Percentiles rank a stretch among this genome's conserved stretches.
These are phyloP conservation scores for Actinidia polygama DNA, from an alignment of 179 eudicot species.

Conservation along the genomic window DNA sequence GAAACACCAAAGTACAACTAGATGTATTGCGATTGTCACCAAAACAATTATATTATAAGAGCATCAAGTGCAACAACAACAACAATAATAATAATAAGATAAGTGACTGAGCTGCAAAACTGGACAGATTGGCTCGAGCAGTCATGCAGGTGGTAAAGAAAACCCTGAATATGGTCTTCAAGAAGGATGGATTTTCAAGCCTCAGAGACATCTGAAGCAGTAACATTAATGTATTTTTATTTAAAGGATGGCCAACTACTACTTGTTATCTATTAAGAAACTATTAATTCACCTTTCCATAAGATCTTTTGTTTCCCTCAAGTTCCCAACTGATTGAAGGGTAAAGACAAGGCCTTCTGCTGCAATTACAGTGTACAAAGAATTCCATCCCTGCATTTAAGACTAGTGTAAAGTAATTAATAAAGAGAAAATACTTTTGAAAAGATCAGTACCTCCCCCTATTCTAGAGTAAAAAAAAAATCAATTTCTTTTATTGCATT, in stretches of 20 bases:
- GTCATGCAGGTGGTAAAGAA: slow-evolving; percentile 10
- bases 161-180: slow-evolving; percentile 83
- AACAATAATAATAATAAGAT: background rate
- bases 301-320: slow-evolving; percentile 72
- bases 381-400: slow-evolving; percentile 76
- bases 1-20: background rate
- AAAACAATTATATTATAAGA: background rate
- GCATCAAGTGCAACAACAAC: background rate
- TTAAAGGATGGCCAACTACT: slow-evolving; percentile 1
- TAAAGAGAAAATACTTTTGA: background rate
- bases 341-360: slow-evolving; percentile 82
- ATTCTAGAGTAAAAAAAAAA: background rate
- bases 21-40: background rate
- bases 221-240: background rate
- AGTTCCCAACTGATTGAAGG: slow-evolving; percentile 67
- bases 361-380: slow-evolving; percentile 77
- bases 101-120: background rate
- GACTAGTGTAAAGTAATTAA: slow-evolving; percentile 9
- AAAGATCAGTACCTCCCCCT: background rate
- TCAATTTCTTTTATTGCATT: too few species aligned
- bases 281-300: slow-evolving; percentile 56
- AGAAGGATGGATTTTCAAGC: slow-evolving; percentile 72
- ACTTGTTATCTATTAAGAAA: slow-evolving; percentile 17
- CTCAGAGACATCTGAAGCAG: slow-evolving; percentile 79
- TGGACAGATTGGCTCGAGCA: background rate